Percentiles rank a stretch among this genome's conserved stretches.
Evolutionary conservation across 176 grass and related monocot genomes (phyloP).

Genomic region (Cocos nucifera): DNA sequence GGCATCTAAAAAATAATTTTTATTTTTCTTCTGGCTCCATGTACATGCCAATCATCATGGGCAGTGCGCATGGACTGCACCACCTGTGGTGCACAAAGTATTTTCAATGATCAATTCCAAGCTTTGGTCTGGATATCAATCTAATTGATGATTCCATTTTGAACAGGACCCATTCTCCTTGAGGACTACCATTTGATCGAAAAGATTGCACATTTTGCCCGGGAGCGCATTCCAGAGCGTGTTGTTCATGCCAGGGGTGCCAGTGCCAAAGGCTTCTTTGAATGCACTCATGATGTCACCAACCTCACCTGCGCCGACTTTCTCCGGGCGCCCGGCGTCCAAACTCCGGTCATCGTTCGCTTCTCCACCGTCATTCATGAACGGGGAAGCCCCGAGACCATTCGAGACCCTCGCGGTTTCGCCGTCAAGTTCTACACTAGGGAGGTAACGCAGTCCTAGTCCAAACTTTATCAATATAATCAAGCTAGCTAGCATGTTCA

Average conservation of each 20-base stretch:
- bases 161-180: constrained; percentile 46
- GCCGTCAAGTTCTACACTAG: constrained; percentile 94
- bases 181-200: constrained; percentile 91
- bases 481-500: not conserved
- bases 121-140: not conserved
- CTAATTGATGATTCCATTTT: not conserved
- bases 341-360: constrained; percentile 58
- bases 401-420: constrained; percentile 86
- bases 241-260: constrained; percentile 80
- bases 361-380: constrained; percentile 97
- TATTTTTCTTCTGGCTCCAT: too few species aligned
- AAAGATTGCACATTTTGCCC: constrained; percentile 74
- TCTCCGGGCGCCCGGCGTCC: constrained; percentile 48
- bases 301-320: constrained; percentile 79
- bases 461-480: too few species aligned
- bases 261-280: constrained; percentile 83
- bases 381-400: constrained; percentile 72
- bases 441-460: constrained; percentile 16
- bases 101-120: too few species aligned
- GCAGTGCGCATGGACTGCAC: too few species aligned
- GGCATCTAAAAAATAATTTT: too few species aligned
- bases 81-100: too few species aligned
- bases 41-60: too few species aligned
- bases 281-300: constrained; percentile 64
- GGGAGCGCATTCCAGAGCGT: constrained; percentile 85